phyloP scores from a whole-genome alignment of 2,329 filamentous ascomycete genomes.

The Arthrobotrys entomopaga region DNA sequence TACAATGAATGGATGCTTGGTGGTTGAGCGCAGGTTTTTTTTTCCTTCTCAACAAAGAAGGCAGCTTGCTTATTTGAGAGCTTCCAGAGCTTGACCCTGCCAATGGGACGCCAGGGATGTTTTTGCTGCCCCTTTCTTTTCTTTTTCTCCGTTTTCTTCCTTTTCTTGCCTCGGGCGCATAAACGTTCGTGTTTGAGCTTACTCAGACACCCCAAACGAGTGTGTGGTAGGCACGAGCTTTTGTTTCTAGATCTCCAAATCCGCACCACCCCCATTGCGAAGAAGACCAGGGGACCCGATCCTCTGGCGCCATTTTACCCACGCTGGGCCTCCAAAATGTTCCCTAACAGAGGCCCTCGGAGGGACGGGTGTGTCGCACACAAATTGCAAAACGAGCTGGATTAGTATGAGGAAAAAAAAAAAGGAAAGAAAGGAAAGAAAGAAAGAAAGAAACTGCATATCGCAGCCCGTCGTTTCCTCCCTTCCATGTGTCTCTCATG shows the following conservation, averaged over 20 bases:
- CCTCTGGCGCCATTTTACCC: slow-evolving; percentile 41
- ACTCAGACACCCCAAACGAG: slow-evolving; percentile 39
- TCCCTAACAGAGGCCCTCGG: slow-evolving; percentile 37
- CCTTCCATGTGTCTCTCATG: slow-evolving; percentile 53
- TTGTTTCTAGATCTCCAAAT: slow-evolving; percentile 47
- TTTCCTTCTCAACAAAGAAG: slow-evolving; percentile 49
- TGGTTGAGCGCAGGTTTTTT: slow-evolving; percentile 20
- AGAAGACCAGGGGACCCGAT: slow-evolving; percentile 26
- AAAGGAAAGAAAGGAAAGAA: background rate
- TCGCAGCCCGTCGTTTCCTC: slow-evolving; percentile 34
- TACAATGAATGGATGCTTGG: slow-evolving; percentile 14
- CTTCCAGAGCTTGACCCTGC: slow-evolving; percentile 37
- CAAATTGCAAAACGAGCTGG: slow-evolving; percentile 16
- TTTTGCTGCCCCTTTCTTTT: slow-evolving; percentile 49
- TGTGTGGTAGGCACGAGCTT: slow-evolving; percentile 19
- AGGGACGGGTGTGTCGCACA: slow-evolving; percentile 24
- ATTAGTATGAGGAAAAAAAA: slow-evolving; percentile 32
- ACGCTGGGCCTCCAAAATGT: slow-evolving; percentile 39
- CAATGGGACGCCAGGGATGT: slow-evolving; percentile 15
- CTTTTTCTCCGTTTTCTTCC: slow-evolving; percentile 31
- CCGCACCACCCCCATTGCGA: slow-evolving; percentile 44
- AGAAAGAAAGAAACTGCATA: background rate
- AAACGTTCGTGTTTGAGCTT: slow-evolving; percentile 38
- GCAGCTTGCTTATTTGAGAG: slow-evolving; percentile 28
- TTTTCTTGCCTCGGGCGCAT: slow-evolving; percentile 25